Percentiles rank a stretch among this genome's conserved stretches.
These are phyloP conservation scores for Trichopus zeylanicus DNA, from an alignment of 116 monocot genomes.

Conservation along the genomic window DNA sequence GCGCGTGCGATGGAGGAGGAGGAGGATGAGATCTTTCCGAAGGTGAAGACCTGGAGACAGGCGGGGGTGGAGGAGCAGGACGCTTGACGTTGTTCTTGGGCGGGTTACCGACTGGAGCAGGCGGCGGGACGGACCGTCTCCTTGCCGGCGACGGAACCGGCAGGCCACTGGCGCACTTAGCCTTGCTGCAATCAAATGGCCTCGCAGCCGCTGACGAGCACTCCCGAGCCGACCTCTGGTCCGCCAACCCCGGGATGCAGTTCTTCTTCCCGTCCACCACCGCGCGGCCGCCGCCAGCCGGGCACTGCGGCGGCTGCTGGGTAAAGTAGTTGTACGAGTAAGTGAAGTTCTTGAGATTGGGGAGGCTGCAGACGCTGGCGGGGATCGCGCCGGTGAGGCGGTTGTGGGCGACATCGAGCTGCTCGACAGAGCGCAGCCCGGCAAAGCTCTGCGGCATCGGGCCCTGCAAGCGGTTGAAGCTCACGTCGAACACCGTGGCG, in stretches of 20 bases:
- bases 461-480: conserved; percentile 47
- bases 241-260: conserved; percentile 43
- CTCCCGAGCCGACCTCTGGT: conserved; percentile 24
- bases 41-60: conserved; percentile 8
- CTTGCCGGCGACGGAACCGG: background rate
- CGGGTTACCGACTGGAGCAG: background rate
- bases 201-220: conserved; percentile 30
- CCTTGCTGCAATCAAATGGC: conserved; percentile 41
- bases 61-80: conserved; percentile 14
- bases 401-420: conserved; percentile 59
- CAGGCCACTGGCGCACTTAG: conserved; percentile 9
- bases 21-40: conserved; percentile 14
- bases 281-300: background rate
- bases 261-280: conserved; percentile 30
- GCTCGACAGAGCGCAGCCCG: conserved; percentile 36
- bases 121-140: background rate
- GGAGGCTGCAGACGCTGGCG: conserved; percentile 32
- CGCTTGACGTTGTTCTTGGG: background rate
- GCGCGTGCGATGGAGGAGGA: background rate
- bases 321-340: conserved; percentile 70
- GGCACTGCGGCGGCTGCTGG: conserved; percentile 27
- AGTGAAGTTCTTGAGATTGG: conserved; percentile 53
- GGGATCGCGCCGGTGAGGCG: conserved; percentile 46
- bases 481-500: conserved; percentile 59
- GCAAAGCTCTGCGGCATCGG: conserved; percentile 27